phyloP scores from a whole-genome alignment of 2,329 filamentous ascomycete genomes.

The Epichloe uncinata region DNA sequence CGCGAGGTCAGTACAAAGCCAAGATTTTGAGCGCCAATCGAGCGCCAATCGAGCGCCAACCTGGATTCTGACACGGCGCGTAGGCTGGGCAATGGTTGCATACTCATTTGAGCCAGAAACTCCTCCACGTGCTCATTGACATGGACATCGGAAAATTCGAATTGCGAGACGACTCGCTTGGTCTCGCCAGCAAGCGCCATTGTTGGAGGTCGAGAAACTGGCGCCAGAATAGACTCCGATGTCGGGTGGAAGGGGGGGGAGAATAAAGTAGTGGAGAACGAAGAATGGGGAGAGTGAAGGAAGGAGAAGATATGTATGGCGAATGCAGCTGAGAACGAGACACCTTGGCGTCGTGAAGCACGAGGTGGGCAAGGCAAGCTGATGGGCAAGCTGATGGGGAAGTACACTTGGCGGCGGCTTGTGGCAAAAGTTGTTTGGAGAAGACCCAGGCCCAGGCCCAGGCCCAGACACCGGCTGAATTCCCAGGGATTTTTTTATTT shows the following conservation, averaged over 20 bases:
- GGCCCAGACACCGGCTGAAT: no score
- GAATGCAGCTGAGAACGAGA: slow-evolving; percentile 13
- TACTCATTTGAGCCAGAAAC: slow-evolving; percentile 75
- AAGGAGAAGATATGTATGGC: slow-evolving; percentile 8
- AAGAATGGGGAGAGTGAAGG: slow-evolving; percentile 15
- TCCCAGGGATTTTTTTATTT: no score
- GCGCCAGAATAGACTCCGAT: slow-evolving; percentile 34
- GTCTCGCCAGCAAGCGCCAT: slow-evolving; percentile 60
- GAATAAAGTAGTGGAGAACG: slow-evolving; percentile 17
- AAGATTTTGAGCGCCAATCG: not conserved
- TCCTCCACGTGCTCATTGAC: slow-evolving; percentile 71
- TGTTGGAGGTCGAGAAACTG: slow-evolving; percentile 40
- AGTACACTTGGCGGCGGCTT: no score
- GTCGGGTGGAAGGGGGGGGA: slow-evolving; percentile 18
- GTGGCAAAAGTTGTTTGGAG: no score
- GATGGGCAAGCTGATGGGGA: slow-evolving; percentile 28
- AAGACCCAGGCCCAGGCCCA: no score
- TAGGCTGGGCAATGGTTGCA: slow-evolving; percentile 8
- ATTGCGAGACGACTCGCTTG: slow-evolving; percentile 67
- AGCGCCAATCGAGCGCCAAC: not conserved
- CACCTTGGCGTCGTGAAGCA: slow-evolving; percentile 34
- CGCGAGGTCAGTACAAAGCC: not conserved
- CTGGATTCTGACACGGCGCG: not conserved
- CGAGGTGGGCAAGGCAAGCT: slow-evolving; percentile 32
- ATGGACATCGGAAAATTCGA: slow-evolving; percentile 68